phyloP scores from a whole-genome alignment of 208 protist species.

The Angomonas ambiguus region DNA sequence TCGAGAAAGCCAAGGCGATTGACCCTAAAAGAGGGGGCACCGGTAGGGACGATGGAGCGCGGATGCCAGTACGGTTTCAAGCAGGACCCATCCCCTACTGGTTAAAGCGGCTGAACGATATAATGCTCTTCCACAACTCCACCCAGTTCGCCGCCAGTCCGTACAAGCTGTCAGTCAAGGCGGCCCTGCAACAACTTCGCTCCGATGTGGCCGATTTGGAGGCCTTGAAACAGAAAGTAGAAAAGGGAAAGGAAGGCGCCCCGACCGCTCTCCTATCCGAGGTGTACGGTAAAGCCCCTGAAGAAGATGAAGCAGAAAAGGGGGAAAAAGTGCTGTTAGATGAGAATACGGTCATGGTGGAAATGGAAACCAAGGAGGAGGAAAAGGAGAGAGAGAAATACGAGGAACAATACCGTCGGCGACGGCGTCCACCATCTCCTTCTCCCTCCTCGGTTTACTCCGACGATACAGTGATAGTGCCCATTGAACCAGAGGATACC shows the following conservation, averaged over 20 bases:
- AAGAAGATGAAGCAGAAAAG: neutral
- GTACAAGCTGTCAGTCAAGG: constrained; percentile 17
- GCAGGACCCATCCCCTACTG: constrained; percentile 31
- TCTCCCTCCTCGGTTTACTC: neutral
- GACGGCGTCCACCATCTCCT: neutral
- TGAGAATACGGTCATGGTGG: neutral
- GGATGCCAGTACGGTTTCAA: constrained; percentile 19
- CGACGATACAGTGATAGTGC: neutral
- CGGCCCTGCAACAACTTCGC: constrained; percentile 26
- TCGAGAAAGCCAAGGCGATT: neutral
- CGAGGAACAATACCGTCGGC: constrained; percentile 7
- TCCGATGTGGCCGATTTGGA: constrained; percentile 25
- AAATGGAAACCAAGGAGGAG: neutral
- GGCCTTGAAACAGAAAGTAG: constrained; percentile 22
- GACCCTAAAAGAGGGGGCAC: neutral
- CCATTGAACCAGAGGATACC: neutral
- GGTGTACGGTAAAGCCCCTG: constrained; percentile 3
- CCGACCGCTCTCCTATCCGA: constrained; percentile 13
- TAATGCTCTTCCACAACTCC: constrained; percentile 40
- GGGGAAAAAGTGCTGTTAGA: no score
- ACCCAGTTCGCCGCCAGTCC: constrained; percentile 11
- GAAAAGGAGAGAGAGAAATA: constrained; percentile 1
- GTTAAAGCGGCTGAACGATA: constrained; percentile 33
- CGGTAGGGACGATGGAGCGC: constrained; percentile 1
- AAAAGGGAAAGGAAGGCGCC: constrained; percentile 12